Evolutionary conservation across 495 filamentous ascomycete species (phyloP).

Genomic region (Annulohypoxylon moriforme): DNA sequence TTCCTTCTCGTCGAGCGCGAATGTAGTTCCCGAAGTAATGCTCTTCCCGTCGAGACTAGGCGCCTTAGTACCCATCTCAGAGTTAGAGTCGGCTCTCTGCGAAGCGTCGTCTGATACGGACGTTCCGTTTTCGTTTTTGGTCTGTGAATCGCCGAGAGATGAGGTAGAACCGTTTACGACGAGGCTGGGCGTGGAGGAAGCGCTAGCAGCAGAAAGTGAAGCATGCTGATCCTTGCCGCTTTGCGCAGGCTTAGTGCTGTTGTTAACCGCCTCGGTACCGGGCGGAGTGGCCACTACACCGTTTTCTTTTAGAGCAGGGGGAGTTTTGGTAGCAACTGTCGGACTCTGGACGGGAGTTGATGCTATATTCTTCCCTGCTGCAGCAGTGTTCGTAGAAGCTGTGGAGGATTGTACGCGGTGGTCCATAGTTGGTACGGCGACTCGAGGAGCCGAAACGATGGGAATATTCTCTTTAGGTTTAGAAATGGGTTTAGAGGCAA

Average conservation of each 20-base stretch:
- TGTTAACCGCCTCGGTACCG: slow-evolving; percentile 22
- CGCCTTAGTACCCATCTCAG: slow-evolving; percentile 82
- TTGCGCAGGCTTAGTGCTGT: slow-evolving; percentile 49
- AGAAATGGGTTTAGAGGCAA: slow-evolving; percentile 66
- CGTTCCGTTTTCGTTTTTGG: slow-evolving; percentile 52
- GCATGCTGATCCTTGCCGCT: slow-evolving; percentile 54
- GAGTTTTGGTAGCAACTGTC: slow-evolving; percentile 31
- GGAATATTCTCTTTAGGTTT: slow-evolving; percentile 58
- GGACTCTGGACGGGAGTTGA: slow-evolving; percentile 29
- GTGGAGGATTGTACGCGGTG: slow-evolving; percentile 40
- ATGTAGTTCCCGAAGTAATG: slow-evolving; percentile 88
- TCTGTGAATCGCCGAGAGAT: slow-evolving; percentile 46
- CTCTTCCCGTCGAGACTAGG: slow-evolving; percentile 92
- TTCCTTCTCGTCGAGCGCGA: slow-evolving; percentile 94
- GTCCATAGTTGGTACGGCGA: slow-evolving; percentile 45
- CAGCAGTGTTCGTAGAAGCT: slow-evolving; percentile 13
- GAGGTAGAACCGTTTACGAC: slow-evolving; percentile 63
- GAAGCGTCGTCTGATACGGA: slow-evolving; percentile 62
- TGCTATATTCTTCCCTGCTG: slow-evolving; percentile 23
- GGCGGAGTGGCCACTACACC: slow-evolving; percentile 16
- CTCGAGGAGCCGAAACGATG: slow-evolving; percentile 46
- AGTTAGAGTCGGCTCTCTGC: slow-evolving; percentile 70
- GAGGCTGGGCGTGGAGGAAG: slow-evolving; percentile 56
- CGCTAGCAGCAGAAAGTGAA: slow-evolving; percentile 30
- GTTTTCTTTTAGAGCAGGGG: slow-evolving; percentile 35